Conservation (phyloP, 345 rosid genomes). For the Corchorus capsularis region DNA sequence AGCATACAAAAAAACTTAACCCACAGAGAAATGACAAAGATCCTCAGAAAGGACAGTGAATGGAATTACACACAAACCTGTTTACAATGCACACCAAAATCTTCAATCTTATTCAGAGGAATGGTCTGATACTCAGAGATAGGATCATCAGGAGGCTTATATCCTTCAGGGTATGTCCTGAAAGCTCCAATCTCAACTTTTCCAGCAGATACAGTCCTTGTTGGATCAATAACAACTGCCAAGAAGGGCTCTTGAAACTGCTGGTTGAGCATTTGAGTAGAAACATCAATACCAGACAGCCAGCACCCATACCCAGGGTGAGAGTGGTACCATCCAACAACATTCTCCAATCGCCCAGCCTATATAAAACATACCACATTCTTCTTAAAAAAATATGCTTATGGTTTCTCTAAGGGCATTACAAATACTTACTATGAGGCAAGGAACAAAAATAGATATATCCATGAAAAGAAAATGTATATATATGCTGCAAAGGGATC, state of each 20-base stretch:
- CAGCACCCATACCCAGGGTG: slow-evolving; percentile 99
- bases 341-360: slow-evolving; percentile 99
- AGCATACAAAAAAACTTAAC: slow-evolving; percentile 15
- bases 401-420: neutral
- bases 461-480: neutral
- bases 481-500: no score
- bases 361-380: slow-evolving; percentile 14
- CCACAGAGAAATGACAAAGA: neutral
- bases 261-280: slow-evolving; percentile 98
- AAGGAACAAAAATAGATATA: neutral
- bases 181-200: slow-evolving; percentile 99
- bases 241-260: slow-evolving; percentile 96
- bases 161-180: slow-evolving; percentile 95
- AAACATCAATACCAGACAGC: slow-evolving; percentile 98
- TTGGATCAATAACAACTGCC: slow-evolving; percentile 98
- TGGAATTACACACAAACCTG: slow-evolving; percentile 52
- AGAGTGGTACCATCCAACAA: slow-evolving; percentile 93
- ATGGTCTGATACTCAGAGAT: slow-evolving; percentile 95
- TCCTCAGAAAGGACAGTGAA: neutral
- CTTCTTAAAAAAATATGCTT: neutral
- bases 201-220: slow-evolving; percentile 99
- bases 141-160: slow-evolving; percentile 78
- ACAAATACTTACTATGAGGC: neutral
- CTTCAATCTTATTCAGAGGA: slow-evolving; percentile 91
- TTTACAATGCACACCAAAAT: slow-evolving; percentile 94